Conservation (phyloP, 106 monocot species). For the Acanthochlamys bracteata region DNA sequence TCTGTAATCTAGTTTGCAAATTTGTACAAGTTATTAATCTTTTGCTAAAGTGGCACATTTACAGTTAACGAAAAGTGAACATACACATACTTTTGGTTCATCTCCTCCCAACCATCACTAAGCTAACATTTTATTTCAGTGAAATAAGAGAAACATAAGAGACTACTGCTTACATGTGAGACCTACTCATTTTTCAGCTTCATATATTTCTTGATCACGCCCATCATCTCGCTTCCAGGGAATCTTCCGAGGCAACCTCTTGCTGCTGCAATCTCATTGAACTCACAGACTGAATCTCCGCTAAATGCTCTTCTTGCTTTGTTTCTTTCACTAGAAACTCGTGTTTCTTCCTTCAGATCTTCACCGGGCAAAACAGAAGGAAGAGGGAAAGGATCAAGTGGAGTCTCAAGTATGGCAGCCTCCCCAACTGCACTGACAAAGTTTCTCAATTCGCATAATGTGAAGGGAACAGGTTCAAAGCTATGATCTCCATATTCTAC, state of each 20-base stretch:
- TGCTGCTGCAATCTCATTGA: constrained; percentile 76
- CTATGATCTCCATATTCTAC: constrained; percentile 98
- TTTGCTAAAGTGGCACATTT: too few species aligned
- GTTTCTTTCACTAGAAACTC: not conserved
- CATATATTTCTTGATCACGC: constrained; percentile 79
- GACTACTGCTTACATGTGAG: too few species aligned
- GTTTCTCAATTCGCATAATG: constrained; percentile 52
- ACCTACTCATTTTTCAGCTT: constrained; percentile 87
- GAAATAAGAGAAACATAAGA: too few species aligned
- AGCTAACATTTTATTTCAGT: too few species aligned
- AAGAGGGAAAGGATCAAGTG: constrained; percentile 62
- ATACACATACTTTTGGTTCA: too few species aligned
- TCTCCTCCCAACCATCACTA: too few species aligned
- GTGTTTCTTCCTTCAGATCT: constrained; percentile 26
- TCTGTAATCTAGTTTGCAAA: too few species aligned
- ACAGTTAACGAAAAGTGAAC: too few species aligned
- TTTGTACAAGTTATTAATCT: too few species aligned
- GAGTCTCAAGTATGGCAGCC: constrained; percentile 21
- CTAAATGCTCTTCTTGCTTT: constrained; percentile 19
- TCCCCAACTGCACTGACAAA: constrained; percentile 62
- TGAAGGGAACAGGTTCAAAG: constrained; percentile 87
- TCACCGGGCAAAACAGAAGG: constrained; percentile 65
- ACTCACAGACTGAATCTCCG: constrained; percentile 63
- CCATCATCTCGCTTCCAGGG: constrained; percentile 98
- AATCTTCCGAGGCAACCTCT: constrained; percentile 84